Base-by-base conservation (phyloP, 2,329 filamentous ascomycete species). In the Byssochlamys sp. region DNA sequence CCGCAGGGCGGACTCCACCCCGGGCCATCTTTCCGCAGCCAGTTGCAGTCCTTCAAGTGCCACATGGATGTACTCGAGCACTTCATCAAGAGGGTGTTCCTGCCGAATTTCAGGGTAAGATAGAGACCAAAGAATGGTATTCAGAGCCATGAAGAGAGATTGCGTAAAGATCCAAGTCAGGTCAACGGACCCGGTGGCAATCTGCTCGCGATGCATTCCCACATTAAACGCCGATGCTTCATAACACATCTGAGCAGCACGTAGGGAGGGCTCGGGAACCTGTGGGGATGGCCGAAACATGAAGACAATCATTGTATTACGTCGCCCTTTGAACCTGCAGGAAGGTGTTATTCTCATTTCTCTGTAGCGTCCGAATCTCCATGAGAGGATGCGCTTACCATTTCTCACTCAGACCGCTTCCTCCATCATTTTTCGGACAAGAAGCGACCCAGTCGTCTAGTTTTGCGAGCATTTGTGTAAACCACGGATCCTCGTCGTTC, bases 91-190 rank as follows among this genome's bases (percentile, higher is more conserved):
- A 3, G 81, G 71, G 69, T 96, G 87, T 19, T 83, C 78, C 56
- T 83, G 81, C 52, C 94, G 86, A 26, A 97, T 86, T 62, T 92
- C 88, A 2, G 87, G 81, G 67, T 95, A 96, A 1, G 91, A 95
- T 6, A 95, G 81, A 1, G 89, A 85, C 94, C 94, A 99, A 0
- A 99, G 81, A 54, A 96, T 82, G 4, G 90, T 91, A 69, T 96
- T 96, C 58, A 97, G 81, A 3, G 89, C 86, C 84, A 95, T 94
- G 75, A 95, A 96, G 48, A 97, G 81, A 24, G 88, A 86, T 58
- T 96, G 82, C 1, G 95, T 84, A 67, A 96, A 96, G 50, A 96
- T 87, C 92, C 92, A 97, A 0, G 91, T 96, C 59, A 96, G 80
- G 68, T 96, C 92, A 10, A 94, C 84, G 25, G 85, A 85, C 12